Evolutionary conservation across 306 rosid genomes (phyloP), one percentile per base, ranked within the genome.

Genomic region (Arachis stenosperma): DNA sequence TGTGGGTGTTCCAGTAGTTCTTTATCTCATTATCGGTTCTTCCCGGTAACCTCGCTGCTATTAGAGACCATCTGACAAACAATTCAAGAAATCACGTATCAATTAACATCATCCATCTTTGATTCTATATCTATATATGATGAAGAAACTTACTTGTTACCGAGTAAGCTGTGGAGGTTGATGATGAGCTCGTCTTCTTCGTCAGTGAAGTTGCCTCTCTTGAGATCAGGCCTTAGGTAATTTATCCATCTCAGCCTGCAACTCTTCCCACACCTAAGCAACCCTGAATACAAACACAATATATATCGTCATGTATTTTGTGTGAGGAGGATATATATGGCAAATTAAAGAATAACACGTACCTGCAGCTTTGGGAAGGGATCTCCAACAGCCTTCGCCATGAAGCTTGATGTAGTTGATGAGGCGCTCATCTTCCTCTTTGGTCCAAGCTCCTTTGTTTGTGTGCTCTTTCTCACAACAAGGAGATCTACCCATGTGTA

Each of bases 1-100:
- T 52, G 74, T 82, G 84, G 0, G 90, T 86, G 57, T 90, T 90
- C 89, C 90, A 87, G 52, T 89, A 83, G 72, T 89, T 89, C 83
- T 89, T 89, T 9, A 89, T 86, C 77, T 87, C 88, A 3, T 89
- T 89, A 36, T 89, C 92, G 0, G 96, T 89, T 78, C 96, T 81
- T 33, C 92, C 90, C 0, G 90, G 90, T 42, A 87, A 75, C 8
- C 77, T 70, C 7, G 74, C 79, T 0, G 96, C 92, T 50, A 89
- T 89, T 8, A 73, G 14, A 44, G 96, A 82, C 90, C 96, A 89
- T 44, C 96, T 89, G 72, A 72, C 50, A 56, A 44, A 69, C 5
- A 11, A 68, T 50, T 48, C 12, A 48, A 33, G 3, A 33, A 33
- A 33, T 33, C 12, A 48, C 2, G 12, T 11, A 22, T 22, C 27